These are phyloP conservation scores for Immersiporthe knoxdaviesiana DNA, from an alignment of 2,329 filamentous ascomycete genomes.

Conservation along the genomic window DNA sequence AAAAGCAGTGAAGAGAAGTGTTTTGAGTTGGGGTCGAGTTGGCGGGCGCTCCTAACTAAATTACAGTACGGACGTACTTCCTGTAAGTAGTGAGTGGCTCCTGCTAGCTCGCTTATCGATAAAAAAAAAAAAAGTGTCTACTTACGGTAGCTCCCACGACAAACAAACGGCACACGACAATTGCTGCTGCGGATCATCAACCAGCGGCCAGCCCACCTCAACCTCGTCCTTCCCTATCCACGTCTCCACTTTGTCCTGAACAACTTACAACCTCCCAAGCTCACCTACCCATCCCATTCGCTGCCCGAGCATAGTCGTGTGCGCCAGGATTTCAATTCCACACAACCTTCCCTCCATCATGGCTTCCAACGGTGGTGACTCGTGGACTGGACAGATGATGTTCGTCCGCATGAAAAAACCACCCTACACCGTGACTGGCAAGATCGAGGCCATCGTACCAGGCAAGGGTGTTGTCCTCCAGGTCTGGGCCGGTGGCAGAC, in stretches of 20 bases:
- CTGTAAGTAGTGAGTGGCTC: too few species aligned
- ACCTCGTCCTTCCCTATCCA: slow-evolving; percentile 7
- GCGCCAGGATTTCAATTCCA: neutral
- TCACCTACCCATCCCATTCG: slow-evolving; percentile 9
- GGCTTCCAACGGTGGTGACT: slow-evolving; percentile 19
- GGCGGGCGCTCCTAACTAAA: neutral
- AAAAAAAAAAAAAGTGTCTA: slow-evolving; percentile 23
- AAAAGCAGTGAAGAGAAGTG: neutral
- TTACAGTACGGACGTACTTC: too few species aligned
- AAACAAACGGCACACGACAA: neutral
- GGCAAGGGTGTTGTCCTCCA: slow-evolving; percentile 25
- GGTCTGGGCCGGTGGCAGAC: slow-evolving; percentile 25
- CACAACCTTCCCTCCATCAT: slow-evolving; percentile 2
- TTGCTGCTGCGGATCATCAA: neutral
- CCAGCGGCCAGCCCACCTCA: slow-evolving; percentile 1
- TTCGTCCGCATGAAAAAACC: slow-evolving; percentile 27
- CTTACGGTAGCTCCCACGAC: slow-evolving; percentile 8
- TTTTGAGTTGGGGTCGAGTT: neutral
- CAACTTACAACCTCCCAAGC: neutral
- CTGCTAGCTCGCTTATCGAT: slow-evolving; percentile 24
- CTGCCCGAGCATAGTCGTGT: neutral
- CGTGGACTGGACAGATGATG: slow-evolving; percentile 24
- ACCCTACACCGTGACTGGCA: slow-evolving; percentile 26
- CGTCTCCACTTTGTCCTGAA: slow-evolving; percentile 3
- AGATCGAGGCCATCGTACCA: slow-evolving; percentile 26